phyloP scores from a whole-genome alignment of 371 early-diverging fungal species.

The Mortierella sp. region DNA sequence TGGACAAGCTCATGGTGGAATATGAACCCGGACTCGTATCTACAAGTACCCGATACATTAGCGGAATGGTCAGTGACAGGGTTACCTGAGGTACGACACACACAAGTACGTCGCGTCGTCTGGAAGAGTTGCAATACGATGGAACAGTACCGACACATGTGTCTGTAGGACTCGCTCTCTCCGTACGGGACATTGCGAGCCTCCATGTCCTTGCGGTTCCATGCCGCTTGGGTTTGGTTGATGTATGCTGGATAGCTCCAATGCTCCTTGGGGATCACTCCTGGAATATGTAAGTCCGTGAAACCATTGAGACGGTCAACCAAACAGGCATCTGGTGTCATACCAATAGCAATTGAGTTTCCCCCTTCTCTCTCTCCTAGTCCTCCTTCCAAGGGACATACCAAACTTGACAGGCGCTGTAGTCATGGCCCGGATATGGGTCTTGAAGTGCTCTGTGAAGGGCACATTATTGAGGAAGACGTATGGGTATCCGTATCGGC shows the following conservation, averaged over 20 bases:
- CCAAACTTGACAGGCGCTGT: constrained; percentile 66
- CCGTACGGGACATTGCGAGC: constrained; percentile 82
- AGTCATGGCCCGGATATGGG: constrained; percentile 66
- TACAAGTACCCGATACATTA: constrained; percentile 14
- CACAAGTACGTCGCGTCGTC: too few relatives aligned
- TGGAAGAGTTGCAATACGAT: too few relatives aligned
- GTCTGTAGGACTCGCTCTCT: constrained; percentile 86
- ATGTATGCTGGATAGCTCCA: constrained; percentile 82
- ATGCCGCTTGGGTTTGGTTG: constrained; percentile 66
- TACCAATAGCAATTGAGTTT: too few relatives aligned
- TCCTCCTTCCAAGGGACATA: constrained; percentile 6
- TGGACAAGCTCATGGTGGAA: constrained; percentile 84
- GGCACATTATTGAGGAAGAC: constrained; percentile 88
- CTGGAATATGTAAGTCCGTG: too few relatives aligned
- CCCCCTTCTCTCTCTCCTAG: too few relatives aligned
- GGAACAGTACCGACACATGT: constrained; percentile 97
- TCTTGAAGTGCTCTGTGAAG: constrained; percentile 79
- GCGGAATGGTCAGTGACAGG: too few relatives aligned
- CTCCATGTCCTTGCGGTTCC: constrained; percentile 68
- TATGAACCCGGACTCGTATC: constrained; percentile 90
- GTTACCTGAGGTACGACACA: too few relatives aligned
- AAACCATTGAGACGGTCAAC: too few relatives aligned
- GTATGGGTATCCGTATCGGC: constrained; percentile 88
- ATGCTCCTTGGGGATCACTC: constrained; percentile 72
- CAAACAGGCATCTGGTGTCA: too few relatives aligned